These are phyloP conservation scores for Deinandra increscens DNA, from an alignment of 129 eudicot genomes.

Conservation along the genomic window DNA sequence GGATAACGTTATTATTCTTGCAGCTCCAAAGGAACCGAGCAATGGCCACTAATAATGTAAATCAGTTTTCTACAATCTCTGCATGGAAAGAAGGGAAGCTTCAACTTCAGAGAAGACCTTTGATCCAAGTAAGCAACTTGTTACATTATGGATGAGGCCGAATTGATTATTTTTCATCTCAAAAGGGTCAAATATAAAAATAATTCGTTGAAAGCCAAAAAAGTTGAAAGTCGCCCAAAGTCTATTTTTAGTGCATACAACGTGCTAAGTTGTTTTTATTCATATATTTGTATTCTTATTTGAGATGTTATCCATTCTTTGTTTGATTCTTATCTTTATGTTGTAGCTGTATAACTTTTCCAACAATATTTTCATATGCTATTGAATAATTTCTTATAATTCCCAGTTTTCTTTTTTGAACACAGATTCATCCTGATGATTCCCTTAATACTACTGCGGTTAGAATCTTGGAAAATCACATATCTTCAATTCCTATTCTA, in stretches of 20 bases:
- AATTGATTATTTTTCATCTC: background rate
- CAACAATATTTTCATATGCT: background rate
- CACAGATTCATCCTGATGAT: constrained; percentile 74
- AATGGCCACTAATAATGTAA: constrained; percentile 37
- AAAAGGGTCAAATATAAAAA: background rate
- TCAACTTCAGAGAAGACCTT: constrained; percentile 46
- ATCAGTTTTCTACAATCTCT: constrained; percentile 48
- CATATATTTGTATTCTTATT: no score
- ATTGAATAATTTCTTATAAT: background rate
- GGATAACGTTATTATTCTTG: constrained; percentile 2
- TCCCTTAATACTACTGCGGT: constrained; percentile 49
- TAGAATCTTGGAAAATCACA: constrained; percentile 50
- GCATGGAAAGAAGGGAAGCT: constrained; percentile 64
- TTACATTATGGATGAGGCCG: background rate
- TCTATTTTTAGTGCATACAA: no score
- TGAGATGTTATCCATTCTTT: no score
- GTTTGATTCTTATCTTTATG: constrained; percentile 3
- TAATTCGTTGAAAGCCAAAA: no score
- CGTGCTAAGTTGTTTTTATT: no score
- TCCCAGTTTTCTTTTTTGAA: constrained; percentile 3
- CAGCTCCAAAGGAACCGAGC: constrained; percentile 58
- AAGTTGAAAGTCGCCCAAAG: background rate
- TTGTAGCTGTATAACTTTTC: background rate
- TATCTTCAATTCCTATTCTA: constrained; percentile 59
- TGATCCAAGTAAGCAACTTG: constrained; percentile 52